Base-by-base conservation (phyloP, 495 filamentous ascomycete genomes). In the Lophium mytilinum region DNA sequence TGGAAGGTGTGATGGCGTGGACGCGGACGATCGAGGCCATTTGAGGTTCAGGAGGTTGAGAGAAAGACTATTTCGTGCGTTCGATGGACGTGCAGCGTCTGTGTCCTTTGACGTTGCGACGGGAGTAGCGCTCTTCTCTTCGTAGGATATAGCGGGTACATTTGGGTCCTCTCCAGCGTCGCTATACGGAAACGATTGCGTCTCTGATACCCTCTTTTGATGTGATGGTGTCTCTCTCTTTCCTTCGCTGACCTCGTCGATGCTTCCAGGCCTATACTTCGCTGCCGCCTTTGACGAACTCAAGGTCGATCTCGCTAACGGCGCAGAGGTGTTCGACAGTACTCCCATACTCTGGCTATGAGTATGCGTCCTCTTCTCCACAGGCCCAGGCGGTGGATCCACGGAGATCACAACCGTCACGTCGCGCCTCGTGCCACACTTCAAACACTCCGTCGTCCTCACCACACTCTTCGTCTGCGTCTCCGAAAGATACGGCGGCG, bases 381-480 rank as follows among this genome's bases (percentile, higher is more conserved):
- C 24, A 3, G 61, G 61, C 5, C 57, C 57, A 12, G 54, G 53
- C 36, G 24, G 30, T 0, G 61, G 61, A 55, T 64, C 61, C 35
- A 64, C 34, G 9, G 61, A 64, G 19, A 64, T 64, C 0, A 52
- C 50, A 11, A 64, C 61, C 7, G 43, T 57, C 30, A 64, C 61
- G 37, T 64, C 61, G 52, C 61, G 54, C 34, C 57, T 57, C 3
- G 49, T 55, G 1, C 61, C 61, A 52, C 61, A 64, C 53, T 64
- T 64, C 53, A 60, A 21, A 36, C 61, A 64, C 18, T 57, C 57
- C 35, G 57, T 60, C 50, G 56, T 53, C 19, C 57, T 18, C 10
- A 53, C 49, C 1, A 64, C 57, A 11, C 14, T 56, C 42, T 35
- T 52, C 47, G 53, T 64, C 34, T 57, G 39, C 33, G 61, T 64